Base-by-base conservation (phyloP, 2,329 filamentous ascomycete genomes). In the Fusarium mundagurra region DNA sequence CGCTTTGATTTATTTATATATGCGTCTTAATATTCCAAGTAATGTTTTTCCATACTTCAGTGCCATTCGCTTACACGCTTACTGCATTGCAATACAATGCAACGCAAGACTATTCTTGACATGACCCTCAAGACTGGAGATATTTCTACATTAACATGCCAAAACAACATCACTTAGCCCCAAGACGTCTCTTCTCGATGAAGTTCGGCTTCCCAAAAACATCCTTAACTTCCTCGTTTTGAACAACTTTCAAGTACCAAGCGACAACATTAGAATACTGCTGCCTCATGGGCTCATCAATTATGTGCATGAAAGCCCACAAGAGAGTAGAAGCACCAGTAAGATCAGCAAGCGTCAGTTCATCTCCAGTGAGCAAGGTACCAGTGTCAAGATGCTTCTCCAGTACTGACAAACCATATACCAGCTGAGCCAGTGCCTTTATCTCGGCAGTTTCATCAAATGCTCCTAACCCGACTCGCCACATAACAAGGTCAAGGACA, bases 251-350 rank as follows among this genome's bases (percentile, higher is more conserved):
- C 16, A 64, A 16, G 12, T 64, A 64, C 61, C 61, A 64, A 50
- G 36, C 9, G n/a, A 51, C 5, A 3, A 64, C 55, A 14, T 61
- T 64, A 5, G 61, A 44, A 5, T 29, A 64, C 24, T 61, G 54
- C 54, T 50, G 59, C 29, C 54, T 50, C 61, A 61, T 64, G 11
- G 61, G 61, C n/a, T 50, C 54, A 51, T 64, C 61, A 18, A 64
- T 4, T 6, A 64, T 22, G 13, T 61, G 54, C 61, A 61, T 50
- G 18, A 64, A 61, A 3, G 34, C 54, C 61, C 54, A 64, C 20
- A 50, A 20, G 6, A 64, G 44, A 6, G 54, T 13, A 31, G 54
- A 50, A 22, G 44, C 61, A 5, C 61, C 61, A 31, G 54, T 61
- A 6, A 64, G 16, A 36, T 64, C 54, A 24, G 61, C 54, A 24